phyloP scores from a whole-genome alignment of 139 green algal genomes.

The Coccomyxa sp. region DNA sequence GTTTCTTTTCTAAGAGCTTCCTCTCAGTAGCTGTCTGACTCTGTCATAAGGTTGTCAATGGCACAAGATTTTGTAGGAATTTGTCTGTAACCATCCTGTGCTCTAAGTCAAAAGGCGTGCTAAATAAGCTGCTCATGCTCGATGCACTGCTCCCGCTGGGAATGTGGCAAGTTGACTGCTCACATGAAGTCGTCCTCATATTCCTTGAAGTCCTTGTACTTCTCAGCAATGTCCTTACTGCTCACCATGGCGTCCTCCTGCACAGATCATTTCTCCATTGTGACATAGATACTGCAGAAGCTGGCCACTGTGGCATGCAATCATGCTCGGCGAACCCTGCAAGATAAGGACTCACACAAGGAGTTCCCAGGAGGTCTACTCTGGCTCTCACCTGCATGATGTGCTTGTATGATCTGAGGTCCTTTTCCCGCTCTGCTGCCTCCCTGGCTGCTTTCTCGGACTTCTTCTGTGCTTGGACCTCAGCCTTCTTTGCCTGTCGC shows the following conservation, averaged over 20 bases:
- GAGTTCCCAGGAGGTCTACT: not conserved
- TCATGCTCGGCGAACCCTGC: not conserved
- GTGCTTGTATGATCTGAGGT: constrained; percentile 73
- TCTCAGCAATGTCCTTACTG: constrained; percentile 68
- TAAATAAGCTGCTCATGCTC: no score
- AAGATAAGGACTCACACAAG: not conserved
- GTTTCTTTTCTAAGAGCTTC: no score
- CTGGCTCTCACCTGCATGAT: constrained; percentile 59
- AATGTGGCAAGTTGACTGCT: no score
- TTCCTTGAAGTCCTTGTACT: constrained; percentile 77
- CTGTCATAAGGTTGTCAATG: no score
- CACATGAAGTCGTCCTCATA: constrained; percentile 98
- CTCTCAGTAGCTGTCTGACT: no score
- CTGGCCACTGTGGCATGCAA: not conserved
- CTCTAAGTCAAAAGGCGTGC: no score
- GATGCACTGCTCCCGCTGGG: no score
- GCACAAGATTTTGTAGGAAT: no score
- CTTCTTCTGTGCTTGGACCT: constrained; percentile 34
- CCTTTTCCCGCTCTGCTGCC: constrained; percentile 51
- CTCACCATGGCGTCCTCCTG: constrained; percentile 81
- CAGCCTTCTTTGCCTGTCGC: constrained; percentile 38
- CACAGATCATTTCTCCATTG: no score
- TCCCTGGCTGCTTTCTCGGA: constrained; percentile 69
- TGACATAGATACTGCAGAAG: no score
- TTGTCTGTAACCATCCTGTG: no score